Conservation (phyloP, 768 basidiomycete species). For the Megacollybia marginata region DNA sequence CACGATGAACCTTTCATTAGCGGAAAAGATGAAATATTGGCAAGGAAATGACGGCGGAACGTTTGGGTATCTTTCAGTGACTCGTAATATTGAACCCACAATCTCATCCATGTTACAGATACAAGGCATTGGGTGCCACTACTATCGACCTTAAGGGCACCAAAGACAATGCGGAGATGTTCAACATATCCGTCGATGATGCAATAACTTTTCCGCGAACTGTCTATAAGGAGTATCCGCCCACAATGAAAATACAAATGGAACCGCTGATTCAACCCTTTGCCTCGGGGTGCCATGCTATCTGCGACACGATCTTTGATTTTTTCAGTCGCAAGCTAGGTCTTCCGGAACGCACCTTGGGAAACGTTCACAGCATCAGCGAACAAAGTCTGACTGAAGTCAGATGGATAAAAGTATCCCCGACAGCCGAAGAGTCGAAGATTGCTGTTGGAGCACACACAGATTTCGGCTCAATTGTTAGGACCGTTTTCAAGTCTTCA, state of each 20-base stretch:
- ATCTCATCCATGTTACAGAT: conserved; percentile 18
- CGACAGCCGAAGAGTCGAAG: conserved; percentile 19
- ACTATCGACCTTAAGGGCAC: conserved; percentile 38
- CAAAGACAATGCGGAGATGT: conserved; percentile 35
- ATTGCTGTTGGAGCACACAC: conserved; percentile 40
- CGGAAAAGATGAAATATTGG: background rate
- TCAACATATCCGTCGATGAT: conserved; percentile 46
- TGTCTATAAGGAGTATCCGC: conserved; percentile 35
- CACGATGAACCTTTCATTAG: background rate
- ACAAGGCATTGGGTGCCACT: conserved; percentile 39
- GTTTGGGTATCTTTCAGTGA: background rate
- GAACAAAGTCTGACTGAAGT: conserved; percentile 35
- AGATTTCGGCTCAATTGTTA: conserved; percentile 41
- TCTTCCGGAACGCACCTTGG: conserved; percentile 33
- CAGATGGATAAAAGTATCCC: conserved; percentile 32
- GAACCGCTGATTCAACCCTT: conserved; percentile 28
- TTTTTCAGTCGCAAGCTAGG: conserved; percentile 35
- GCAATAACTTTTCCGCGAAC: conserved; percentile 34
- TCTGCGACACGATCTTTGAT: conserved; percentile 30
- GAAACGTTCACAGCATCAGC: conserved; percentile 22
- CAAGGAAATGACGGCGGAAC: background rate
- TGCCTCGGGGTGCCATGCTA: conserved; percentile 30
- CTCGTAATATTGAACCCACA: background rate
- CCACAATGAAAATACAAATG: conserved; percentile 31
- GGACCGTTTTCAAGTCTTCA: conserved; percentile 1